Evolutionary conservation across 176 grass and related monocot species (phyloP).

Genomic region (Carex littledalei): DNA sequence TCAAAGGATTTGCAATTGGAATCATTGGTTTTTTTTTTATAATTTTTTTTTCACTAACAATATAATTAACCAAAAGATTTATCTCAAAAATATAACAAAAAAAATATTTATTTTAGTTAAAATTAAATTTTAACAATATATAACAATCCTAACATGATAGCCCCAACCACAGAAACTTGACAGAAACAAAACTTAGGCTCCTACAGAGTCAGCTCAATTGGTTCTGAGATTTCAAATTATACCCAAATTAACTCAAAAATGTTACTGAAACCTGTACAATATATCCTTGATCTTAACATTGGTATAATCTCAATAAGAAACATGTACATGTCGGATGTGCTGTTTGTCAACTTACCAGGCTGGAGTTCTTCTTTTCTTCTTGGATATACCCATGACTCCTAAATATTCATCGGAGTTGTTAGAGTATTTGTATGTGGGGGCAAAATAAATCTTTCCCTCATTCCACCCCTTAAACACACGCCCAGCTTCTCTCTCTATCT

Average conservation of each 20-base stretch:
- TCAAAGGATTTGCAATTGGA: background rate
- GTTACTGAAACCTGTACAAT: background rate
- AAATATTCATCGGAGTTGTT: constrained; percentile 72
- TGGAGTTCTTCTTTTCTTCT: constrained; percentile 89
- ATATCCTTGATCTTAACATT: background rate
- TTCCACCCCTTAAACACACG: constrained; percentile 72
- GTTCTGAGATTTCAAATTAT: background rate
- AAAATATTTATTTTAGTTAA: background rate
- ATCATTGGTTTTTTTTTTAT: background rate
- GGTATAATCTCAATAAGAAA: background rate
- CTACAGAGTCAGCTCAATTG: background rate
- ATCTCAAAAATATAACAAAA: background rate
- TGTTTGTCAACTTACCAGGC: constrained; percentile 46
- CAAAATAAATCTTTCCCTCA: constrained; percentile 79
- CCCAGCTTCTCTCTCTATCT: constrained; percentile 62
- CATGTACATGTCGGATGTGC: background rate
- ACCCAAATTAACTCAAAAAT: background rate
- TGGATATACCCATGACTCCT: constrained; percentile 44
- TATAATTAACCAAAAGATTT: background rate
- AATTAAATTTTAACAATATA: background rate
- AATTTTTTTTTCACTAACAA: background rate
- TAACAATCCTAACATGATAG: background rate
- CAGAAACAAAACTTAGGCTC: background rate
- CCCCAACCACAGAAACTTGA: background rate
- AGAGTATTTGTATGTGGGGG: constrained; percentile 91